A percentile compares a stretch with the other conserved stretches of the same genome.
Evolutionary conservation across 1,139 yeast species (phyloP).

Genomic region (Zygosaccharomyces pseudobailii): DNA sequence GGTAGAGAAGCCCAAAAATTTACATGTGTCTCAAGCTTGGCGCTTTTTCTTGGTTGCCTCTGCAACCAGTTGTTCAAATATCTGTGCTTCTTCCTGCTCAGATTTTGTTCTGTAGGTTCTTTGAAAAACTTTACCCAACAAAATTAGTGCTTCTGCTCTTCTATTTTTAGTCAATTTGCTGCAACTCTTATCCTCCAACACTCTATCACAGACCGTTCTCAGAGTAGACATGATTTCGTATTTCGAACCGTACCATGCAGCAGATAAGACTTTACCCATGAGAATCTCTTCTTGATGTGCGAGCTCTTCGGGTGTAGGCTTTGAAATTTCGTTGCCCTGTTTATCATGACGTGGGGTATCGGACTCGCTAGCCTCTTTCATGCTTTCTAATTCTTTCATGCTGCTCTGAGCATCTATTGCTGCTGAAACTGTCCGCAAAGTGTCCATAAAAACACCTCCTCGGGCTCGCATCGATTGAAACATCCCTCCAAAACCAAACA

Average conservation of each 20-base stretch:
- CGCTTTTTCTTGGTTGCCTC: slow-evolving; percentile 79
- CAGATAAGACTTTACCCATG: slow-evolving; percentile 87
- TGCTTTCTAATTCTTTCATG: slow-evolving; percentile 72
- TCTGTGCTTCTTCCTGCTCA: slow-evolving; percentile 87
- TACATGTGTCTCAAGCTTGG: slow-evolving; percentile 7
- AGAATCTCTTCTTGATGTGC: slow-evolving; percentile 82
- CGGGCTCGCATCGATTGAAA: slow-evolving; percentile 82
- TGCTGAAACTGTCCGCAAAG: slow-evolving; percentile 75
- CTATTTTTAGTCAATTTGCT: slow-evolving; percentile 54
- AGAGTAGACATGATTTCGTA: slow-evolving; percentile 87
- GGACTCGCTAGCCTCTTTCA: slow-evolving; percentile 55
- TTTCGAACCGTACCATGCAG: slow-evolving; percentile 94
- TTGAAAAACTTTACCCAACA: slow-evolving; percentile 71
- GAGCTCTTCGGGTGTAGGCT: slow-evolving; percentile 74
- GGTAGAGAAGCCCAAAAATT: background rate
- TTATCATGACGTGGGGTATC: slow-evolving; percentile 39
- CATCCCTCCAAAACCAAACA: slow-evolving; percentile 79
- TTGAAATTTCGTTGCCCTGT: slow-evolving; percentile 42
- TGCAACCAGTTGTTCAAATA: slow-evolving; percentile 87
- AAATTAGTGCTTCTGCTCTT: slow-evolving; percentile 72
- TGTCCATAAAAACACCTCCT: slow-evolving; percentile 79
- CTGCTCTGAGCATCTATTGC: slow-evolving; percentile 91
- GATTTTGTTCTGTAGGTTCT: slow-evolving; percentile 65
- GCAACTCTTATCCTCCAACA: slow-evolving; percentile 61
- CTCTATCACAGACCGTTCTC: slow-evolving; percentile 77